A percentile compares a stretch with the other conserved stretches of the same genome.
These are phyloP conservation scores for Candida oleophila DNA, from an alignment of 805 yeast species.

Conservation along the genomic window DNA sequence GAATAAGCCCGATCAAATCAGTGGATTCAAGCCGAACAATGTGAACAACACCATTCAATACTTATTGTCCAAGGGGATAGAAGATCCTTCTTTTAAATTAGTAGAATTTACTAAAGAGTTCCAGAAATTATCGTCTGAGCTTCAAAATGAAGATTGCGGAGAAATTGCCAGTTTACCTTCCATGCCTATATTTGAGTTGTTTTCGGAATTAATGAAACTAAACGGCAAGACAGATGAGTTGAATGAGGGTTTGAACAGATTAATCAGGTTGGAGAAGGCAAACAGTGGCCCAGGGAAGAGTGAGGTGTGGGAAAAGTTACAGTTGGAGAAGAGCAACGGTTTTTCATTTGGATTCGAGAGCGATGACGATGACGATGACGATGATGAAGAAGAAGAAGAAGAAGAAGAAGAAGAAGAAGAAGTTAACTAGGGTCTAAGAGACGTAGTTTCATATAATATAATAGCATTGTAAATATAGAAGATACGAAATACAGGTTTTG, in stretches of 20 bases:
- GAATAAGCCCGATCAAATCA: constrained; percentile 65
- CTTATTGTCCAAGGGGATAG: constrained; percentile 6
- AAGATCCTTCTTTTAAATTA: constrained; percentile 14
- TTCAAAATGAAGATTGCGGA: constrained; percentile 65
- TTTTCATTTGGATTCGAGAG: constrained; percentile 34
- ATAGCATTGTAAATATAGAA: too few relatives aligned
- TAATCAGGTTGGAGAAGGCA: constrained; percentile 33
- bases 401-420: constrained; percentile 8
- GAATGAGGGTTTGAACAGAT: constrained; percentile 25
- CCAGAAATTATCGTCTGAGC: constrained; percentile 20
- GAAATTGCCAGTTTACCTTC: constrained; percentile 42
- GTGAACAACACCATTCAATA: constrained; percentile 38
- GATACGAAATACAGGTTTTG: too few relatives aligned
- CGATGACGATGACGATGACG: constrained; percentile 23
- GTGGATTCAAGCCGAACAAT: constrained; percentile 70
- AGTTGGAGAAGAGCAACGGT: constrained; percentile 7
- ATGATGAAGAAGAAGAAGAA: constrained; percentile 9
- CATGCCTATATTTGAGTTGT: constrained; percentile 64
- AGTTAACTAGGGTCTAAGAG: too few relatives aligned
- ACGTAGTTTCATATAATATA: too few relatives aligned
- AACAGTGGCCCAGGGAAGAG: constrained; percentile 36
- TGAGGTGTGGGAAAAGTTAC: constrained; percentile 53
- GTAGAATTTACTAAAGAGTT: constrained; percentile 25
- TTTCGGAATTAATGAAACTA: constrained; percentile 47
- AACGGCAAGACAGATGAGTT: constrained; percentile 39